These are phyloP conservation scores for Glarea lozoyensis DNA, from an alignment of 495 filamentous ascomycete genomes.

Conservation along the genomic window DNA sequence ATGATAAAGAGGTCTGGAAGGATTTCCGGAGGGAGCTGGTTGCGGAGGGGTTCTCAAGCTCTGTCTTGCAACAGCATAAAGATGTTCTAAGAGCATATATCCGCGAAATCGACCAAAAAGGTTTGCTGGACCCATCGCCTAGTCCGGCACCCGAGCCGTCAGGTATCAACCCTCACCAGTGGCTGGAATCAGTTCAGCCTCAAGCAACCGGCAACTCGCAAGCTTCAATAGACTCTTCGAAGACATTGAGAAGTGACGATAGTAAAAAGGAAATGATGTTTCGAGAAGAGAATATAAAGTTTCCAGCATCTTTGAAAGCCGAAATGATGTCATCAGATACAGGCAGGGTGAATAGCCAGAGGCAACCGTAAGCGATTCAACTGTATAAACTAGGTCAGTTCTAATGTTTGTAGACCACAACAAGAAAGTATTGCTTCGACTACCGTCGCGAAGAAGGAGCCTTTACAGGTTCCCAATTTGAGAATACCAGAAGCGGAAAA, in stretches of 20 bases:
- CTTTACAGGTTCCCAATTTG: background rate
- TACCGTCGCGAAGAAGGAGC: background rate
- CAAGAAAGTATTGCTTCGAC: background rate
- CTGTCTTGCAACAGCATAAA: constrained; percentile 42
- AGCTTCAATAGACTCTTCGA: constrained; percentile 4
- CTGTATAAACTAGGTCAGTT: background rate
- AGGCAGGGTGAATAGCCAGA: constrained; percentile 1
- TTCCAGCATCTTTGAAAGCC: constrained; percentile 29
- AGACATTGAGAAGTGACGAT: constrained; percentile 7
- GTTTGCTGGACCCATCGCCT: constrained; percentile 12
- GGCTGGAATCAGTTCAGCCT: constrained; percentile 5
- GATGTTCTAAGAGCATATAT: constrained; percentile 47
- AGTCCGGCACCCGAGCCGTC: background rate
- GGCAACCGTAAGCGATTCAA: background rate
- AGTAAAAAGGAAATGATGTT: constrained; percentile 16
- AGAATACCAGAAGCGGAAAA: constrained; percentile 7
- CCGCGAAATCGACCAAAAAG: constrained; percentile 35
- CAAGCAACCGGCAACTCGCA: background rate
- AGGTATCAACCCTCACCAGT: constrained; percentile 5
- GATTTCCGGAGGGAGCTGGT: constrained; percentile 43
- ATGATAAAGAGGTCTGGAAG: constrained; percentile 42
- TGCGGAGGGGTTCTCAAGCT: constrained; percentile 40
- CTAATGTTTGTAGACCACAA: background rate
- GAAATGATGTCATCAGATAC: constrained; percentile 25
- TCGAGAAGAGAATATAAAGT: constrained; percentile 30